A percentile compares a stretch with the other conserved stretches of the same genome.
Evolutionary conservation across 2,329 filamentous ascomycete species (phyloP).

Genomic region (Tolypocladium album): DNA sequence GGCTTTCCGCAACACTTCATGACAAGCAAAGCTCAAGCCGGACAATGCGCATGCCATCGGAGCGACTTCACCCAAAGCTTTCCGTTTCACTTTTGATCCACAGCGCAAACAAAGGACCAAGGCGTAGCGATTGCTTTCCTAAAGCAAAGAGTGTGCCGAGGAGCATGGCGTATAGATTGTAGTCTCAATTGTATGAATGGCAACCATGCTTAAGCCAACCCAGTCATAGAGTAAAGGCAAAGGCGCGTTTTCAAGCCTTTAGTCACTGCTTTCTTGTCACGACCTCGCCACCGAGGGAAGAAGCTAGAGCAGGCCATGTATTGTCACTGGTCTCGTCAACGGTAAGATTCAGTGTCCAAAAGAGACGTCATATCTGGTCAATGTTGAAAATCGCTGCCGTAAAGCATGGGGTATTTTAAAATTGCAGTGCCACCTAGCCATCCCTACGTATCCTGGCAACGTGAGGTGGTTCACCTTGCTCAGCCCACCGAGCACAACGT

Average conservation of each 20-base stretch:
- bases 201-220: neutral
- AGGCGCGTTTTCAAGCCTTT: too few relatives aligned
- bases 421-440: neutral
- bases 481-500: neutral
- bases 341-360: neutral
- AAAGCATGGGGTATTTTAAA: neutral
- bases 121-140: constrained; percentile 55
- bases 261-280: too few relatives aligned
- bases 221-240: neutral
- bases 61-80: too few relatives aligned
- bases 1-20: too few relatives aligned
- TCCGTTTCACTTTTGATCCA: constrained; percentile 31
- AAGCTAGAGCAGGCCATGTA: too few relatives aligned
- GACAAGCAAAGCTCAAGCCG: too few relatives aligned
- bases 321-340: neutral
- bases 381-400: neutral
- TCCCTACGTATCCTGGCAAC: neutral
- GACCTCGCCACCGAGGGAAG: too few relatives aligned
- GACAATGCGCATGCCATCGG: too few relatives aligned
- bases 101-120: constrained; percentile 45
- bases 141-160: constrained; percentile 15
- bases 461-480: neutral
- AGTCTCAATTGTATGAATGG: too few relatives aligned
- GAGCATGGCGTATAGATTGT: constrained; percentile 26
- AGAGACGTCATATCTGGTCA: neutral